A percentile compares a stretch with the other conserved stretches of the same genome.
phyloP scores from a whole-genome alignment of 2,329 filamentous ascomycete genomes.

The Ascochyta fabae region DNA sequence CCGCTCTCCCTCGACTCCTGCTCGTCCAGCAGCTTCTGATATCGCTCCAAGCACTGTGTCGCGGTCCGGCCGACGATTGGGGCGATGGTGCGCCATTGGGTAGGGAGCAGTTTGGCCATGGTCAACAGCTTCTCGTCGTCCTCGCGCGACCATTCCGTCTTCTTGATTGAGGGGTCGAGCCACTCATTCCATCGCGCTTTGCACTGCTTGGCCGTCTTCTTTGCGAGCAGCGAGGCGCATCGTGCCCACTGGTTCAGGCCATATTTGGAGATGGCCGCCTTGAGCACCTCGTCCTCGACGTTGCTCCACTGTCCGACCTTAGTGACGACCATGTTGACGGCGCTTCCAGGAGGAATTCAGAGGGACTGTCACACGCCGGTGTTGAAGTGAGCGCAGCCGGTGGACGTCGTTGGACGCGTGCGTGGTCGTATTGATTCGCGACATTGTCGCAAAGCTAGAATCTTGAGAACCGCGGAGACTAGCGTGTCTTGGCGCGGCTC shows the following conservation, averaged over 20 bases:
- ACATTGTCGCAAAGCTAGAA: conserved; percentile 26
- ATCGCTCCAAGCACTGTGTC: conserved; percentile 95
- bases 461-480: conserved; percentile 21
- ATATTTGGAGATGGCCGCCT: conserved; percentile 65
- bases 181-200: conserved; percentile 98
- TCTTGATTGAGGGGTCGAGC: conserved; percentile 96
- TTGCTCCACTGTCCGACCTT: conserved; percentile 74
- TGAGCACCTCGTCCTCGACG: conserved; percentile 92
- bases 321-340: conserved; percentile 64
- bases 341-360: background rate
- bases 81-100: conserved; percentile 98
- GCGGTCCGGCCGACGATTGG: conserved; percentile 95
- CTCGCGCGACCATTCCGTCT: conserved; percentile 98
- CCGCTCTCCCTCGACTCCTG: conserved; percentile 87
- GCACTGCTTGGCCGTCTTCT: conserved; percentile 98
- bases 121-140: conserved; percentile 98
- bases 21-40: conserved; percentile 95
- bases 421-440: conserved; percentile 21
- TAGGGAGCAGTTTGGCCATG: conserved; percentile 97
- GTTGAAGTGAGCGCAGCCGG: conserved; percentile 15
- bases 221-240: conserved; percentile 93
- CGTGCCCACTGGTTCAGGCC: conserved; percentile 83
- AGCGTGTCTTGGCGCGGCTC: conserved; percentile 27
- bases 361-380: background rate
- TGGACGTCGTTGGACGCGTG: conserved; percentile 17